Evolutionary conservation across 768 basidiomycete genomes (phyloP).

Genomic region (Leccinum subtestaceum): DNA sequence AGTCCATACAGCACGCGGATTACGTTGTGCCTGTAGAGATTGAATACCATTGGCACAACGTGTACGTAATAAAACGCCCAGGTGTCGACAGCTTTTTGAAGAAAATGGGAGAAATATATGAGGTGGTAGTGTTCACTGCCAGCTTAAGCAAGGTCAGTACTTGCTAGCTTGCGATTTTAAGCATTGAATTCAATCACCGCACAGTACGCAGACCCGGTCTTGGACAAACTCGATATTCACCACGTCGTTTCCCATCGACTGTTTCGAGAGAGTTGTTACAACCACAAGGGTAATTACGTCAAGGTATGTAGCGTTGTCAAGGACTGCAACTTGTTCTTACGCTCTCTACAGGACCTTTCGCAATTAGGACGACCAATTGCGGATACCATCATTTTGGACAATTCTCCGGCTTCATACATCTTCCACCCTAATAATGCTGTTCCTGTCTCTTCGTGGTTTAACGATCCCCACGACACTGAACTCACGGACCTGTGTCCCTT

Average conservation of each 20-base stretch:
- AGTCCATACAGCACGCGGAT: slow-evolving; percentile 95
- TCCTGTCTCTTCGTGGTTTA: slow-evolving; percentile 99
- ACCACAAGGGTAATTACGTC: slow-evolving; percentile 98
- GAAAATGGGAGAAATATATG: slow-evolving; percentile 98
- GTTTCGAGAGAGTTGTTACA: slow-evolving; percentile 98
- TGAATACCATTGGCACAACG: slow-evolving; percentile 97
- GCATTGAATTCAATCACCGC: slow-evolving; percentile 11
- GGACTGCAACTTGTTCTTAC: neutral
- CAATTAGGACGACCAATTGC: slow-evolving; percentile 92
- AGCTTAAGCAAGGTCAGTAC: slow-evolving; percentile 87
- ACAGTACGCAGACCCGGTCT: slow-evolving; percentile 96
- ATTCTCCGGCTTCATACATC: slow-evolving; percentile 98
- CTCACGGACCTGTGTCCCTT: slow-evolving; percentile 95
- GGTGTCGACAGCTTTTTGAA: slow-evolving; percentile 97
- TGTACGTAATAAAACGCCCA: slow-evolving; percentile 98
- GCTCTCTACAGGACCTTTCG: slow-evolving; percentile 79
- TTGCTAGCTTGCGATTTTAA: neutral
- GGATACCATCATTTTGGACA: slow-evolving; percentile 97
- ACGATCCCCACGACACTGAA: slow-evolving; percentile 97
- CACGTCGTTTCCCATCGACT: slow-evolving; percentile 90
- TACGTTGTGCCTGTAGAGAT: slow-evolving; percentile 99
- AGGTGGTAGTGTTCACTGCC: slow-evolving; percentile 97
- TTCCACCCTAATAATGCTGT: slow-evolving; percentile 99
- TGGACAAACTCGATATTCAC: slow-evolving; percentile 94
- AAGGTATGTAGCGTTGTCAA: slow-evolving; percentile 60